phyloP scores from a whole-genome alignment of 306 rosid genomes.

The Abrus precatorius region DNA sequence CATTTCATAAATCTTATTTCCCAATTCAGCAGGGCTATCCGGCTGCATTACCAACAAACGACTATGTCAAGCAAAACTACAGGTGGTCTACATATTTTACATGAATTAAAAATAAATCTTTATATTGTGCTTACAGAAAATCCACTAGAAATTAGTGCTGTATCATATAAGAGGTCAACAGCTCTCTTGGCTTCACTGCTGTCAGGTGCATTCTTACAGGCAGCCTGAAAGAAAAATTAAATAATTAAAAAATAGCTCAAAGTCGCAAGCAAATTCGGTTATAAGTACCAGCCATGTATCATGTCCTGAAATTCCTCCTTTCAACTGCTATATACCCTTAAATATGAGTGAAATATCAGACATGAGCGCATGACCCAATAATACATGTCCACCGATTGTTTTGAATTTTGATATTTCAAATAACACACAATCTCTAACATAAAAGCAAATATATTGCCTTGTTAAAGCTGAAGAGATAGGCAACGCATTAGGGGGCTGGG shows the following conservation, averaged over 20 bases:
- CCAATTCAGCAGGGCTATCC: conserved; percentile 97
- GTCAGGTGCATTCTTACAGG: conserved; percentile 91
- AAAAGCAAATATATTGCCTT: neutral
- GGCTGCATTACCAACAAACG: conserved; percentile 65
- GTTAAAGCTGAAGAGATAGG: neutral
- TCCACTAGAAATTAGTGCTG: conserved; percentile 98
- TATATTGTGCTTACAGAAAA: conserved; percentile 66
- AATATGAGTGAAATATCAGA: neutral
- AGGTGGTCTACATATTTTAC: neutral
- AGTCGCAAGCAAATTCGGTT: conserved; percentile 25
- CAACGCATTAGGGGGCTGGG: neutral
- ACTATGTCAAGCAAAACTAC: conserved; percentile 20
- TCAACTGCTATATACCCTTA: neutral
- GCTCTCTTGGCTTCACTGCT: conserved; percentile 90
- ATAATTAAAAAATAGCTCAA: conserved; percentile 3
- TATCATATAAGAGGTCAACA: conserved; percentile 86
- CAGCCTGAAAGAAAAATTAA: conserved; percentile 67
- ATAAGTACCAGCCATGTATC: neutral
- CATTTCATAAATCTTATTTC: conserved; percentile 94
- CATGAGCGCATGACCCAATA: neutral
- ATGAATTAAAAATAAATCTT: neutral
- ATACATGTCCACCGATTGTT: neutral
- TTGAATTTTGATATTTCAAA: neutral
- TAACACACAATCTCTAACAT: too few relatives aligned
- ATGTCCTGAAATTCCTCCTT: neutral